Evolutionary conservation across 805 yeast genomes (phyloP), one percentile per base, ranked within the genome.

Genomic region (Clavispora asparagi): DNA sequence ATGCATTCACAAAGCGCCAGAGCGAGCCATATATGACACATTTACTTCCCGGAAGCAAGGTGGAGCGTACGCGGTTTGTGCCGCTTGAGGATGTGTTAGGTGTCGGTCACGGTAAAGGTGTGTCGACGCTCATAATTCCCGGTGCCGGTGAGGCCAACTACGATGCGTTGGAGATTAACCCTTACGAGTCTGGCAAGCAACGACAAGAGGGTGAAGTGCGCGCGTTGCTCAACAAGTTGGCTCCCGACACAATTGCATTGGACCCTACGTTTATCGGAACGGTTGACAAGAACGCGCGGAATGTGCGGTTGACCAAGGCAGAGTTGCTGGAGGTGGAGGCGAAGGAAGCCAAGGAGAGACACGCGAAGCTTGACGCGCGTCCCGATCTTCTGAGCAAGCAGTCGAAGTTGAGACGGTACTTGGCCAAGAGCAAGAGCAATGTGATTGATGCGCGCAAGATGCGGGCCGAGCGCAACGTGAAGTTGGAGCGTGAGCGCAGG

Each of bases 61-160:
- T 89, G 14, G 83, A 81, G 55, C 78, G 77, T 46, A 70, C 82
- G 36, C 78, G 77, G 58, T 90, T 84, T 62, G 95, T 92, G 33
- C 99, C 99, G 12, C 94, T 84, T 66, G 99, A 94, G 71, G 99
- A 94, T 86, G 72, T 92, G n/a, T 73, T 94, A 23, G 96, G 97
- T 25, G 79, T 86, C 10, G 97, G 97, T 2, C 95, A 89, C 62
- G 74, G 78, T 42, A 66, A 69, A 1, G 60, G 97, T 39, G 74
- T 90, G 36, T 78, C 84, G n/a, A 83, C 94, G n/a, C 56, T 94
- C 49, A 85, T 94, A 55, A 77, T 94, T 48, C 99, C 99, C 36
- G 99, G 99, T 25, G 74, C 97, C 37, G 99, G 99, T 73, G 99
- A 94, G 70, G 97, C 99, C 51, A 94, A 94, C 68, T 90, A 80